Percentiles rank a stretch among this genome's conserved stretches.
Evolutionary conservation across 805 yeast genomes (phyloP).

Genomic region (Monosporozyma siamensis): DNA sequence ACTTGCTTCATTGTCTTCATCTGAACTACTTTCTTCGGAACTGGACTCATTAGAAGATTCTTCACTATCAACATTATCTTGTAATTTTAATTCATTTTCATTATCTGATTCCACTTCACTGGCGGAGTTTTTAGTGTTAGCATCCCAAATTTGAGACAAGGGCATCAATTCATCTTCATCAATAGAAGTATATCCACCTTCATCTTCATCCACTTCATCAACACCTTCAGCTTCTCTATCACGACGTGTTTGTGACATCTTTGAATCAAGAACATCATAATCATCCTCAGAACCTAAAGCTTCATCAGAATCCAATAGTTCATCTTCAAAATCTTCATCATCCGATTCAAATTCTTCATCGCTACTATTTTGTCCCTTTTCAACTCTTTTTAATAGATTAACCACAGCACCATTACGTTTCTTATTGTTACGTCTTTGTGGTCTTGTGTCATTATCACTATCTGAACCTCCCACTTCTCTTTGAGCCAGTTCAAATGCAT

Average conservation of each 20-base stretch:
- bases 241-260: conserved; percentile 59
- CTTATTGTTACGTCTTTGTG: conserved; percentile 7
- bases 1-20: conserved; percentile 16
- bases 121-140: conserved; percentile 41
- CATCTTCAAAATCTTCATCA: conserved; percentile 41
- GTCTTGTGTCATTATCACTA: conserved; percentile 29
- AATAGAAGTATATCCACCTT: conserved; percentile 56
- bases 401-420: conserved; percentile 32
- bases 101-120: conserved; percentile 21
- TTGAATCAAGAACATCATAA: conserved; percentile 52
- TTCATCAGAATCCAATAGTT: conserved; percentile 76
- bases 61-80: conserved; percentile 19
- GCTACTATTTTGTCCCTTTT: conserved; percentile 8
- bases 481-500: conserved; percentile 44
- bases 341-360: conserved; percentile 21
- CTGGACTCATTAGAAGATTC: conserved; percentile 4
- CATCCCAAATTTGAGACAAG: conserved; percentile 83
- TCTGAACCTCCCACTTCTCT: conserved; percentile 30
- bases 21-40: conserved; percentile 11
- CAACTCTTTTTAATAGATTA: conserved; percentile 26
- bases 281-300: conserved; percentile 80
- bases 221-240: conserved; percentile 34
- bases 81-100: conserved; percentile 11
- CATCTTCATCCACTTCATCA: conserved; percentile 32
- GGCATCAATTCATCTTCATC: conserved; percentile 71